A percentile compares a stretch with the other conserved stretches of the same genome.
phyloP scores from a whole-genome alignment of 192 early-diverging fungal species.

The Backusella parvicylindrica region DNA sequence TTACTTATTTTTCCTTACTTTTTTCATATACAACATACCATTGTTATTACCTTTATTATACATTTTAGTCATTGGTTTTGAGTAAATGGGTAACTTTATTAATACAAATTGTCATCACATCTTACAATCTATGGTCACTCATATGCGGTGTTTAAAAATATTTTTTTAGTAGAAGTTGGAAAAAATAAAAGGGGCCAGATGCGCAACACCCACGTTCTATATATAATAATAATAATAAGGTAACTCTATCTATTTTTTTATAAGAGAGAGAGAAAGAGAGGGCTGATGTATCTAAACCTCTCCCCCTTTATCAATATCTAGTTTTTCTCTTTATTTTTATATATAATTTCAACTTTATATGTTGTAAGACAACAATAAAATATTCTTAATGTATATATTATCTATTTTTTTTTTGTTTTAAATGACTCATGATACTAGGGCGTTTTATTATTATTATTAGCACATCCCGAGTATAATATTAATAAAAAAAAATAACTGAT shows the following conservation, averaged over 20 bases:
- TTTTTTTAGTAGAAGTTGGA: not conserved
- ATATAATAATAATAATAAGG: not conserved
- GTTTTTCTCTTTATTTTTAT: not conserved
- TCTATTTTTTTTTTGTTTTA: no score
- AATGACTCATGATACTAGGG: no score
- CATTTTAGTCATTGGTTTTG: no score
- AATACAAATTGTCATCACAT: no score
- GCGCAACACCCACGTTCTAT: not conserved
- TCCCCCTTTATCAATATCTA: not conserved
- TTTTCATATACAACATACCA: not conserved
- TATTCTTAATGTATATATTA: no score
- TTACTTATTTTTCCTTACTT: not conserved
- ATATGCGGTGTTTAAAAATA: not conserved
- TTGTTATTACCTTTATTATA: not conserved
- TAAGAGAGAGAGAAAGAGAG: no score
- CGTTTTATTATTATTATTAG: not conserved
- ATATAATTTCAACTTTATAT: not conserved
- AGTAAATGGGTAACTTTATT: no score
- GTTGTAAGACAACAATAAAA: no score
- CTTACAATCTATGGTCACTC: no score
- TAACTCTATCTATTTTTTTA: not conserved
- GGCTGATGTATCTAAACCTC: not conserved
- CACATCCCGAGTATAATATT: not conserved
- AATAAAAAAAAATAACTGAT: not conserved
- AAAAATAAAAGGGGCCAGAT: not conserved